Evolutionary conservation across 179 eudicot species (phyloP).

Genomic region (Carnegiea gigantea): DNA sequence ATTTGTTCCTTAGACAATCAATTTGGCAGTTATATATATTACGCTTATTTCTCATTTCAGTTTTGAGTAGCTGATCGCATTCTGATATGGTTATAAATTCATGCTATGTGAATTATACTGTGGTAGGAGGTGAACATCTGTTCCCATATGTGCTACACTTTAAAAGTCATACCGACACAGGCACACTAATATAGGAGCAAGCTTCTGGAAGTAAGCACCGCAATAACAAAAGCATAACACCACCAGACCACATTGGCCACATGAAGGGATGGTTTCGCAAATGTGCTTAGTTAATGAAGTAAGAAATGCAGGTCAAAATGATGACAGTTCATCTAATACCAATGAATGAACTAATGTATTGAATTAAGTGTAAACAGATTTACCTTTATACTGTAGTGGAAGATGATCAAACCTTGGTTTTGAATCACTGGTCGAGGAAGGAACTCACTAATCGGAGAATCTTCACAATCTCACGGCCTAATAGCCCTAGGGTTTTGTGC

Average conservation of each 20-base stretch:
- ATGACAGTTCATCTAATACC: neutral
- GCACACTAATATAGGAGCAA: neutral
- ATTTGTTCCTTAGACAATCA: neutral
- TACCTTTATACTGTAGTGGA: no score
- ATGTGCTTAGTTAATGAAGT: no score
- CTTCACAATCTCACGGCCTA: no score
- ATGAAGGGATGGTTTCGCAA: no score
- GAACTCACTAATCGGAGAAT: no score
- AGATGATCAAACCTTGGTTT: no score
- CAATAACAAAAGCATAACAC: neutral
- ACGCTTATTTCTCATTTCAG: neutral
- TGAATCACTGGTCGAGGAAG: no score
- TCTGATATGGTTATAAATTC: neutral
- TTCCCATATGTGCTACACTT: neutral
- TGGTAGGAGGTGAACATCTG: neutral
- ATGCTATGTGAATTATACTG: neutral
- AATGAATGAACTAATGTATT: no score
- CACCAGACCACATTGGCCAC: neutral
- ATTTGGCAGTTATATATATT: neutral
- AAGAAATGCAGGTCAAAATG: neutral
- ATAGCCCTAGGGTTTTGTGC: no score
- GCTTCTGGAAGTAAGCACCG: neutral
- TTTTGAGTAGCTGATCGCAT: neutral
- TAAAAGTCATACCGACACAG: neutral
- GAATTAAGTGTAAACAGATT: no score